Evolutionary conservation across 2,329 filamentous ascomycete genomes (phyloP), one percentile per base, ranked within the genome.

Genomic region (Fusarium liriodendri): DNA sequence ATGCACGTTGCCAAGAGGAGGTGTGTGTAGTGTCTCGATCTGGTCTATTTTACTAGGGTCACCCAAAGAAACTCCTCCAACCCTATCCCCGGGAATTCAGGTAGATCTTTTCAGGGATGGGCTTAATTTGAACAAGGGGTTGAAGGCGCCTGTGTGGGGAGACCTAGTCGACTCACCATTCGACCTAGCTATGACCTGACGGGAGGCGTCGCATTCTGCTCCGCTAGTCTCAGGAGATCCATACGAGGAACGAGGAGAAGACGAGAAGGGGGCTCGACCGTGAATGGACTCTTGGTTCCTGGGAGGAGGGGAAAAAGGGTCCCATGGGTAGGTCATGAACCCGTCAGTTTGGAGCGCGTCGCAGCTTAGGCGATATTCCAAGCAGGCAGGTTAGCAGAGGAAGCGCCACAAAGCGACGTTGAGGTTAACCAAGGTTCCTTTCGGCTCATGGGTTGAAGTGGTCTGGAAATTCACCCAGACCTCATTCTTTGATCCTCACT

Each of bases 101-200:
- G 72, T 71, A 79, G 67, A 76, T 78, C 59, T 70, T 42, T 47
- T 61, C 59, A n/a, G 62, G 52, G 64, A 63, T 55, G 62, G 35
- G 62, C 32, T 64, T 20, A 55, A 45, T 54, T 54, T 47, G 32
- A 22, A 16, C 42, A 52, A 40, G 67, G 64, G 67, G 33, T 37
- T 40, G 37, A 29, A 20, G 35, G 27, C 27, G 27, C 62, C 62
- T 54, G 37, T 50, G 64, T 38, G 71, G 42, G 38, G 54, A 47
- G 72, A 33, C 55, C 33, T 10, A 65, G 42, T 42, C 38, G 50
- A 18, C 25, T 50, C 45, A 25, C 33, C 33, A 16, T 27, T 40
- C 42, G 35, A 22, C 38, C 38, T 37, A 29, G 38, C 45, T n/a
- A 13, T 57, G 55, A 55, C 47, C 71, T 52, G 69, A 67, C 69